phyloP scores from a whole-genome alignment of 106 monocot species.

The Phalaenopsis equestris region DNA sequence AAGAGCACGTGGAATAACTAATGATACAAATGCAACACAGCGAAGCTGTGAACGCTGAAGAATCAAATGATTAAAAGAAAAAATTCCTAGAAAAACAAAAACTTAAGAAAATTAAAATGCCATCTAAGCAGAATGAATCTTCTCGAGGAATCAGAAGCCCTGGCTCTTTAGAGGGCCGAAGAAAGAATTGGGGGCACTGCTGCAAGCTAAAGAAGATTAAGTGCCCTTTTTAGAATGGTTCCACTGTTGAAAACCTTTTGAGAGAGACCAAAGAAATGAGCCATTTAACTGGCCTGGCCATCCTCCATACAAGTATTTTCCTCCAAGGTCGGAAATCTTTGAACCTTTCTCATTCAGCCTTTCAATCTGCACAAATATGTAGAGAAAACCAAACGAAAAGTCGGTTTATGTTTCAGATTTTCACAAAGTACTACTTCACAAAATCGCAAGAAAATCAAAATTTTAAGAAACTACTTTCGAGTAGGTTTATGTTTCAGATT shows the following conservation, averaged over 20 bases:
- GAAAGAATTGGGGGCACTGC: slow-evolving; percentile 1
- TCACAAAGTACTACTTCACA: no score
- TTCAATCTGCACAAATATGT: slow-evolving; percentile 55
- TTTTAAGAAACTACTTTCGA: no score
- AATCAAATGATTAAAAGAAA: slow-evolving; percentile 34
- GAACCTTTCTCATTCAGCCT: slow-evolving; percentile 46
- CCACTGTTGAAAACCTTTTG: slow-evolving; percentile 49
- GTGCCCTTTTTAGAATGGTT: slow-evolving; percentile 65
- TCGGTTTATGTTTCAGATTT: no score
- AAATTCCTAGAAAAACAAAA: not conserved
- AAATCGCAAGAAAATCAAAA: no score
- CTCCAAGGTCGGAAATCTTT: slow-evolving; percentile 65
- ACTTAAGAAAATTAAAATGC: not conserved
- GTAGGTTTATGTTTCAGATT: no score
- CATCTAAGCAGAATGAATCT: no score
- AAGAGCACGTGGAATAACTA: no score
- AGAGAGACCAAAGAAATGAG: slow-evolving; percentile 47
- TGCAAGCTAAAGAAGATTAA: slow-evolving; percentile 10
- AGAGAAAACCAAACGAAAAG: not conserved
- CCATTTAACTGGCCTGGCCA: slow-evolving; percentile 27
- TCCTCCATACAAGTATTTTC: slow-evolving; percentile 64
- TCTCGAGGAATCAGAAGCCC: not conserved
- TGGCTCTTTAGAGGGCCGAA: no score
- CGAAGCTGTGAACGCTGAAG: slow-evolving; percentile 10
- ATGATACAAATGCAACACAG: slow-evolving; percentile 11